Base-by-base conservation (phyloP, 352 stramenopile species). In the Pythium coloratum region DNA sequence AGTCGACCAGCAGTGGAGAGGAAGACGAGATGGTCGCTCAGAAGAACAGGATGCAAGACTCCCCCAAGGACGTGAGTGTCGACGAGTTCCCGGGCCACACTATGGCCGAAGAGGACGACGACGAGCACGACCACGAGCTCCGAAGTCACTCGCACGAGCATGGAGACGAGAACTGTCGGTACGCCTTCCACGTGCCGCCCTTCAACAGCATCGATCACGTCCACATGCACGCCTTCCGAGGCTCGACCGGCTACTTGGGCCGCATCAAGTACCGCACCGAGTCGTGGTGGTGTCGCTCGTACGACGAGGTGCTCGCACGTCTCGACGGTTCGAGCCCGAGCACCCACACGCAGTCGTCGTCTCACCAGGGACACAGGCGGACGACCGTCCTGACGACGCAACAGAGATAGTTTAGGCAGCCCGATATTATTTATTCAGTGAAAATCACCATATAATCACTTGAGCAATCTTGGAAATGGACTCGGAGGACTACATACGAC, bases 241-340 rank as follows among this genome's bases (percentile, higher is more conserved):
- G 67, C 2, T 57, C 62, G 16, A 66, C 67, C 16, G 80, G 82
- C 10, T 85, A 81, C 53, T 82, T 88, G 33, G 83, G 83, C 26
- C 77, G 81, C 33, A 69, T 95, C 71, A 93, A 95, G 67, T 95
- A 93, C 72, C 75, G 78, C 32, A 93, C 87, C 38, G 70, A 90
- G 73, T 92, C 87, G 58, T 93, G 81, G 83, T 95, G 84, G 84
- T 93, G 84, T 71, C 82, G 82, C 62, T 92, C 83, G 40, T 92
- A 81, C 64, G 82, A 91, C 47, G 75, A 92, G 38, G 82, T 95
- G 0, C 66, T 91, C 42, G 51, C 66, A 44, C 36, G 36, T 14
- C 36, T 44, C 10, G 36, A 6, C 76, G 71, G 8, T 66, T 90
- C 36, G 55, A 73, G 57, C 47, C 32, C 24, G 55, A 59, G 8